Evolutionary conservation across 345 rosid species (phyloP).

Genomic region (Syzygium jambos): DNA sequence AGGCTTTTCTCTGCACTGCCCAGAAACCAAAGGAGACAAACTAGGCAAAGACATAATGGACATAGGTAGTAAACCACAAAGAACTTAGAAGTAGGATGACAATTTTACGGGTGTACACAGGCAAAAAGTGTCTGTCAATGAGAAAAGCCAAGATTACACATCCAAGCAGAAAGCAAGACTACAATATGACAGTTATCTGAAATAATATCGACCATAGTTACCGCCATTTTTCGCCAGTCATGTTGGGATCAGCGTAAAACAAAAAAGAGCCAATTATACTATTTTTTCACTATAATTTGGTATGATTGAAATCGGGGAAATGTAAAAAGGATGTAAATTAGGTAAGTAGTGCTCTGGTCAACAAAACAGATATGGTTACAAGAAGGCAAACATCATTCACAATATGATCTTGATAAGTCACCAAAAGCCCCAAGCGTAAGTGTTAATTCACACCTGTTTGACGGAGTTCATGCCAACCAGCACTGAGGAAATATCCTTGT

Average conservation of each 20-base stretch:
- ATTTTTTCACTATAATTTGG: not conserved
- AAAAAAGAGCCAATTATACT: not conserved
- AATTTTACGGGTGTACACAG: not conserved
- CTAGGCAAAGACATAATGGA: not conserved
- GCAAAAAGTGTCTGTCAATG: not conserved
- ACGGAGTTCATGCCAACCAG: conserved; percentile 89
- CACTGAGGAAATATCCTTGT: conserved; percentile 62
- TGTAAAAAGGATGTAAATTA: not conserved
- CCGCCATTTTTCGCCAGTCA: not conserved
- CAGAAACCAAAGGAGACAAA: not conserved
- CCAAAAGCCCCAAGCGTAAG: not conserved
- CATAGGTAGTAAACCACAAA: not conserved
- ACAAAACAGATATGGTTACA: not conserved
- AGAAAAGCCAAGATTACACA: not conserved
- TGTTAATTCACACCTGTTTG: conserved; percentile 37
- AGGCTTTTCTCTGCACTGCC: not conserved
- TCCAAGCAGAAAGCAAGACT: not conserved
- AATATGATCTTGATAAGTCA: not conserved
- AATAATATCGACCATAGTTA: not conserved
- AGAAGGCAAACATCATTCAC: not conserved
- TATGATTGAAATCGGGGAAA: not conserved
- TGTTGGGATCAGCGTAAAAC: not conserved
- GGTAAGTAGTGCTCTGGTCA: not conserved
- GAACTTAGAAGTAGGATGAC: not conserved
- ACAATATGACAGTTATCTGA: not conserved